Evolutionary conservation across 2,329 filamentous ascomycete genomes (phyloP).

Genomic region (Colletotrichum phormii): DNA sequence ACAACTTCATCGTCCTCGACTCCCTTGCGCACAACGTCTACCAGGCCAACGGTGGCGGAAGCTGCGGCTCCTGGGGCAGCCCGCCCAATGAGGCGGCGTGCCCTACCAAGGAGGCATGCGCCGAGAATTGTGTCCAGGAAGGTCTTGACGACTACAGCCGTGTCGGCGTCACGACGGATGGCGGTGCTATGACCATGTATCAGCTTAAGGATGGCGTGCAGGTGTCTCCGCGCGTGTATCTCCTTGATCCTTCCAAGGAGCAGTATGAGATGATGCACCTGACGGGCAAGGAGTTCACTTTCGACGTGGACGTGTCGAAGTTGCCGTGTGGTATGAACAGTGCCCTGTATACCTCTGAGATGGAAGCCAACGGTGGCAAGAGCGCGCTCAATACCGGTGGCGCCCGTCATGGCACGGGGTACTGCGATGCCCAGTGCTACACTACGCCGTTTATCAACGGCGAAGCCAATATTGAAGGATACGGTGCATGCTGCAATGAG

Average conservation of each 20-base stretch:
- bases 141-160: constrained; percentile 60
- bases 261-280: constrained; percentile 72
- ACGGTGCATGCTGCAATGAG: constrained; percentile 64
- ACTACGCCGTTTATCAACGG: constrained; percentile 63
- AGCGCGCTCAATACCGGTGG: constrained; percentile 67
- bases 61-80: constrained; percentile 48
- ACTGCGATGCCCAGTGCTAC: constrained; percentile 71
- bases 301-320: constrained; percentile 74
- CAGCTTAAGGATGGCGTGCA: constrained; percentile 40
- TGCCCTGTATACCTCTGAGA: constrained; percentile 70
- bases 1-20: constrained; percentile 63
- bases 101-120: constrained; percentile 61
- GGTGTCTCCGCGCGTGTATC: constrained; percentile 64
- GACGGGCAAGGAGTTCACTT: constrained; percentile 71
- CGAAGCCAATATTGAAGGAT: constrained; percentile 52
- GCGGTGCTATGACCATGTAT: constrained; percentile 45
- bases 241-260: constrained; percentile 64
- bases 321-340: constrained; percentile 77
- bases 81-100: constrained; percentile 57
- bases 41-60: constrained; percentile 47
- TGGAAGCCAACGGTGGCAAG: constrained; percentile 69
- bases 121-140: constrained; percentile 65
- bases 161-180: constrained; percentile 48
- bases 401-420: constrained; percentile 71
- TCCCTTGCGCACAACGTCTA: constrained; percentile 59